Percentiles rank a stretch among this genome's conserved stretches.
phyloP scores from a whole-genome alignment of 2,329 filamentous ascomycete species.

The Paradendryphiella salina region DNA sequence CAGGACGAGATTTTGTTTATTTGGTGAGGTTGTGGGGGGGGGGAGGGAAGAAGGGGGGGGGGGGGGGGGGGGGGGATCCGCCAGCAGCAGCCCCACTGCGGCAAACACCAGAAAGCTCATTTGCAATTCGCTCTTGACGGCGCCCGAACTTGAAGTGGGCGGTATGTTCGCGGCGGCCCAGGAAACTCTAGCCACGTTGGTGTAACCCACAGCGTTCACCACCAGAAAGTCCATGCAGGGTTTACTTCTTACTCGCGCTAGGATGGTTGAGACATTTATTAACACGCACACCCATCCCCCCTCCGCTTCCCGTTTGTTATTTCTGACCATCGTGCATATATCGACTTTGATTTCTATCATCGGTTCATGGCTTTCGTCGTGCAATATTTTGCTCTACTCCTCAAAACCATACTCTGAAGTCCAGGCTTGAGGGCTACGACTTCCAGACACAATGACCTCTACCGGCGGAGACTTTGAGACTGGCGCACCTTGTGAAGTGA shows the following conservation, averaged over 20 bases:
- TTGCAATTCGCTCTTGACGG: slow-evolving; percentile 11
- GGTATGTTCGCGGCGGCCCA: slow-evolving; percentile 13
- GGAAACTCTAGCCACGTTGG: slow-evolving; percentile 15
- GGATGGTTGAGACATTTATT: slow-evolving; percentile 26
- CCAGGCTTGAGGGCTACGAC: slow-evolving; percentile 1
- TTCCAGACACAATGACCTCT: slow-evolving; percentile 38
- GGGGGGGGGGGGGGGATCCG: neutral
- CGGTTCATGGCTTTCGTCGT: slow-evolving; percentile 41
- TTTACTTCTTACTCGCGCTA: slow-evolving; percentile 24
- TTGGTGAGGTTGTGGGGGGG: no score
- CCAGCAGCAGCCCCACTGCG: slow-evolving; percentile 5
- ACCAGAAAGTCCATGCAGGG: slow-evolving; percentile 15
- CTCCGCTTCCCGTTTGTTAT: slow-evolving; percentile 13
- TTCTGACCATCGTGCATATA: slow-evolving; percentile 10
- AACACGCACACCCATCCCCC: slow-evolving; percentile 24
- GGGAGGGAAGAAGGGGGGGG: no score
- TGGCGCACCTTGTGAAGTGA: slow-evolving; percentile 20
- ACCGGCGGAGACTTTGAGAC: slow-evolving; percentile 38
- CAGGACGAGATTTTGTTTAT: no score
- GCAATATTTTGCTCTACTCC: slow-evolving; percentile 43
- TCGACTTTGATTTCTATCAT: slow-evolving; percentile 1
- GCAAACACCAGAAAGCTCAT: slow-evolving; percentile 5
- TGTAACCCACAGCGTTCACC: slow-evolving; percentile 13
- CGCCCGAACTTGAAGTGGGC: slow-evolving; percentile 11
- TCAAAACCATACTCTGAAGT: slow-evolving; percentile 39